phyloP scores from a whole-genome alignment of 768 basidiomycete species.

The Peribolospora kevripleyi region DNA sequence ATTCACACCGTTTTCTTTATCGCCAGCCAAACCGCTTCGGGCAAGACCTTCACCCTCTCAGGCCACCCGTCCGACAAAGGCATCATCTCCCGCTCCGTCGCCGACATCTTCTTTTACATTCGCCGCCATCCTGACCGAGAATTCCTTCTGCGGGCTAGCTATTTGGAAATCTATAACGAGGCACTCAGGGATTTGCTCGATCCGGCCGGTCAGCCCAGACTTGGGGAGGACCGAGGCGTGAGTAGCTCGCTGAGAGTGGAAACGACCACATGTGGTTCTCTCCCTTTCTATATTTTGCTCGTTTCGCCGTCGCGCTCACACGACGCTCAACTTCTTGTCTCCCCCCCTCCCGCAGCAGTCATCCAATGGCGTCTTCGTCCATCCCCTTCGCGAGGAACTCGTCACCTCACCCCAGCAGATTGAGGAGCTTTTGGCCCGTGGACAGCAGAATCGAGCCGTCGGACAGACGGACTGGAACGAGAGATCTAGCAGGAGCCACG shows the following conservation, averaged over 20 bases:
- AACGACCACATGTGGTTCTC: constrained; percentile 7
- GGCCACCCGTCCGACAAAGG: constrained; percentile 51
- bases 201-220: constrained; percentile 4
- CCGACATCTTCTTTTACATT: constrained; percentile 74
- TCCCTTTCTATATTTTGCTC: constrained; percentile 12
- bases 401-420: constrained; percentile 76
- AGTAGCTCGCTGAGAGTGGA: constrained; percentile 9
- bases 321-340: not conserved
- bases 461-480: constrained; percentile 97
- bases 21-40: constrained; percentile 47
- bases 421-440: constrained; percentile 56
- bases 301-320: constrained; percentile 30
- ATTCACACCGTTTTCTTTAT: no score
- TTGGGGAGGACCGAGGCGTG: not conserved
- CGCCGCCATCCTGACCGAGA: constrained; percentile 50
- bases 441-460: constrained; percentile 67
- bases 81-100: constrained; percentile 79
- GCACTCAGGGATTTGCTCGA: constrained; percentile 58
- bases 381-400: constrained; percentile 74
- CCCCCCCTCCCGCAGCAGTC: no score
- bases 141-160: constrained; percentile 85
- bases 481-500: constrained; percentile 75
- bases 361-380: constrained; percentile 23
- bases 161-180: constrained; percentile 34
- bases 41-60: constrained; percentile 39